Base-by-base conservation (phyloP, 2,329 filamentous ascomycete species). In the Stemphylium beticola region DNA sequence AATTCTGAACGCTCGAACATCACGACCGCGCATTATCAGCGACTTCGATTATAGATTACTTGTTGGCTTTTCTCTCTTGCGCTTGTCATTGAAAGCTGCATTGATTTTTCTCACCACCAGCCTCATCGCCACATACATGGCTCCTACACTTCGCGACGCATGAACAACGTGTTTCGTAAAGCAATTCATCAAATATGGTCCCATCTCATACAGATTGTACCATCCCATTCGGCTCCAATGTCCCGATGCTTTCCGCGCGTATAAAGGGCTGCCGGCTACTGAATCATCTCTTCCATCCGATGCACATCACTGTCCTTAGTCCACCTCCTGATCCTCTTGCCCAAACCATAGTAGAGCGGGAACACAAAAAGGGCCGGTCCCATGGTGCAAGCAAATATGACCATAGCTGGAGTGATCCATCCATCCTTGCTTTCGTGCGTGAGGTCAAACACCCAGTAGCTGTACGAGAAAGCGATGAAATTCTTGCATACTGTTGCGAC, bases 401-500 rank as follows among this genome's bases (percentile, higher is more conserved):
- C 71, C 77, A 80, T 79, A n/a, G 73, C 74, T 3, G 77, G 76
- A 0, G 66, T 69, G 6, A 78, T 68, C 68, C 72, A 79, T 1
- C 77, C 78, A 42, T 74, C 45, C 46, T 68, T 68, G 26, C 69
- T 74, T 31, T 53, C 45, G 45, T 70, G 67, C 22, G 67, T 66
- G 7, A 78, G 58, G 37, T 77, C 69, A 51, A 78, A 78, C 11
- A 78, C 67, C 75, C 76, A 78, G 49, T 77, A 78, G 46, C 69
- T 73, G 18, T 77, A 70, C 41, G 74, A 77, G 59, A 79, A 80
- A 2, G 71, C 77, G 26, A 78, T 75, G 24, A 77, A 75, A 53
- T 79, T 79, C 61, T 80, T 80, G 51, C 77, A 67, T 4, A 80
- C 76, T 0, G 77, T 79, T 0, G 74, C 74, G 5, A 77, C 74